Base-by-base conservation (phyloP, 2,329 filamentous ascomycete genomes). In the Aspergillus cejpii region DNA sequence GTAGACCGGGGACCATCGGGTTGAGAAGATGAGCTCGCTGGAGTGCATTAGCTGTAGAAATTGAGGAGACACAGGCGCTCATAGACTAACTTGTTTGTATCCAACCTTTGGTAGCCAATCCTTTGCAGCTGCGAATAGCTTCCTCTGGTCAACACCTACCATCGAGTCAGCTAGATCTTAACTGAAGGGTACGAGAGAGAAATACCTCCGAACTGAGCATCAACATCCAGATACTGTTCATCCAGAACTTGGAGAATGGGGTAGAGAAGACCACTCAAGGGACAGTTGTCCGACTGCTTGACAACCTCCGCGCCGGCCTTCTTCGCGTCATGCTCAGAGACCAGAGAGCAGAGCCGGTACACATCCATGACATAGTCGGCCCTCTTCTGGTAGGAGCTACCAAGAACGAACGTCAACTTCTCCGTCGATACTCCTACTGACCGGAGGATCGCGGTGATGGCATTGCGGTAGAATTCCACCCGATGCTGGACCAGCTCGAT, bases 281-380 rank as follows among this genome's bases (percentile, higher is more conserved):
- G 79, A 6, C 84, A 79, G 59, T 91, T 89, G 45, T 80, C 78
- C 3, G 84, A 81, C 72, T 97, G 89, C 76, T 97, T 97, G 54
- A 98, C 91, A 7, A 97, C 81, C 68, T 97, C 92, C 1, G 88
- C 86, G 29, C 91, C 91, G 0, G 91, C 90, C 69, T 88, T 91
- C 69, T 89, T 87, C 12, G 89, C 87, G 61, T 92, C 83, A 62
- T 90, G 81, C 68, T 89, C 81, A 3, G 58, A 57, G 5, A 55
- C 47, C 49, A 62, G 68, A 3, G 79, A 79, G 37, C 77, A 78
- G 52, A 97, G 65, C 61, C 85, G 81, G 71, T 90, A 91, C 24
- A 94, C 70, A 63, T 97, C 91, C 86, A 95, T 92, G 48, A 83
- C 80, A 71, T 96, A 97, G 31, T 81, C 49, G 67, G 79, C 38